A percentile compares a stretch with the other conserved stretches of the same genome.
Evolutionary conservation across 2,329 filamentous ascomycete species (phyloP).

Genomic region (Coniochaeta prunicola): DNA sequence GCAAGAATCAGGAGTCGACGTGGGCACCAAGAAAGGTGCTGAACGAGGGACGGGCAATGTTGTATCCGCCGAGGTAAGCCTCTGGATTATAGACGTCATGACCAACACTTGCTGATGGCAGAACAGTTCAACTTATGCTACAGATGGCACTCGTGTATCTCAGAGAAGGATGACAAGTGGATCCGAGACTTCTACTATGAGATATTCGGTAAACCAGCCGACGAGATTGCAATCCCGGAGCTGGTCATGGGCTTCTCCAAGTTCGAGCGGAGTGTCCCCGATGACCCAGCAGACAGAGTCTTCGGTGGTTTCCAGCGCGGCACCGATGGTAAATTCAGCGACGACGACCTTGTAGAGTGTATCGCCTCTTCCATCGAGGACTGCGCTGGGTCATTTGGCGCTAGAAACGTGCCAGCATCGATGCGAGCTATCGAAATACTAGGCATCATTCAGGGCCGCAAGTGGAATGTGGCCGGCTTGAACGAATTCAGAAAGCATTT

Average conservation of each 20-base stretch:
- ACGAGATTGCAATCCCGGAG: constrained; percentile 49
- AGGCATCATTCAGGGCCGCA: constrained; percentile 68
- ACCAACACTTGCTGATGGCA: neutral
- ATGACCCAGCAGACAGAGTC: constrained; percentile 60
- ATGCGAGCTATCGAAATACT: constrained; percentile 73
- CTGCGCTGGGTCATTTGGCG: constrained; percentile 66
- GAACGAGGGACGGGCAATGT: constrained; percentile 72
- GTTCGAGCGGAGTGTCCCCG: constrained; percentile 52
- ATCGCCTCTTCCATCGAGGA: constrained; percentile 66
- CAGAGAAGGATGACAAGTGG: constrained; percentile 71
- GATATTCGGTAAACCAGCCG: constrained; percentile 53
- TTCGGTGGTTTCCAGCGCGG: constrained; percentile 62
- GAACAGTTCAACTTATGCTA: constrained; percentile 72
- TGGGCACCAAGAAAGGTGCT: constrained; percentile 47
- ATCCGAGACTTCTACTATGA: constrained; percentile 61
- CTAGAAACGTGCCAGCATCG: constrained; percentile 64
- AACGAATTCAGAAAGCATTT: constrained; percentile 86
- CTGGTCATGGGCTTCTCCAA: constrained; percentile 56
- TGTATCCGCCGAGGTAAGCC: constrained; percentile 60
- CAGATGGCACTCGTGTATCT: constrained; percentile 78
- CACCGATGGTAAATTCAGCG: constrained; percentile 60
- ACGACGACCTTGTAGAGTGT: constrained; percentile 69
- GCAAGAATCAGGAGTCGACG: constrained; percentile 53
- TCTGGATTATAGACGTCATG: neutral
- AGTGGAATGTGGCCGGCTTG: constrained; percentile 70